Conservation (phyloP, 768 basidiomycete genomes). For the Boletellus sp. region DNA sequence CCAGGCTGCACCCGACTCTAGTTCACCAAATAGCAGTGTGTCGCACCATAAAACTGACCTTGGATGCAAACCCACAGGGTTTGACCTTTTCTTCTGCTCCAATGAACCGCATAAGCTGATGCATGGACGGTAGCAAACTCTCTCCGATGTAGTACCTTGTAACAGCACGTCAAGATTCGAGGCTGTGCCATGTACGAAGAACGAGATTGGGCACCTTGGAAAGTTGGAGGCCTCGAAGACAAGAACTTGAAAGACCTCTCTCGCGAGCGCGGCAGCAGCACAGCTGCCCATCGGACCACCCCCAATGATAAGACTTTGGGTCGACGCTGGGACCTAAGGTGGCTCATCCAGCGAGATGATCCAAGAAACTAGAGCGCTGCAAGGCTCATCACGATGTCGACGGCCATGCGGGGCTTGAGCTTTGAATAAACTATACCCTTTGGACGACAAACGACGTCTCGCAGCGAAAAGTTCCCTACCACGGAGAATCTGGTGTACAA, state of each 20-base stretch:
- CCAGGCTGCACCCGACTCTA: not conserved
- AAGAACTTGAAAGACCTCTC: not conserved
- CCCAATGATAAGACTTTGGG: not conserved
- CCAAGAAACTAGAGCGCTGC: no score
- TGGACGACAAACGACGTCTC: no score
- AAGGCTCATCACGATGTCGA: no score
- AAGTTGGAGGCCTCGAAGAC: constrained; percentile 1
- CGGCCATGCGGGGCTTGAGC: no score
- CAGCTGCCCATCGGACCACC: constrained; percentile 2
- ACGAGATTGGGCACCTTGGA: not conserved
- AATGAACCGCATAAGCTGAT: constrained; percentile 1
- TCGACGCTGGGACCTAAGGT: not conserved
- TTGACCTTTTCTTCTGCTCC: not conserved
- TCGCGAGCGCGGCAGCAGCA: not conserved
- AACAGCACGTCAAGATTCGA: not conserved
- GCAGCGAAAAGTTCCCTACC: no score
- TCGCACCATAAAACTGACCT: not conserved
- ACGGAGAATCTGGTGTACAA: no score
- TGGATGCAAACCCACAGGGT: not conserved
- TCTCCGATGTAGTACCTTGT: constrained; percentile 4
- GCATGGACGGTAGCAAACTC: not conserved
- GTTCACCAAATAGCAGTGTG: not conserved
- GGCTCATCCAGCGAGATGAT: no score
- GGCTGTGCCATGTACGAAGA: not conserved
- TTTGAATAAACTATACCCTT: no score